Evolutionary conservation across 371 early-diverging fungal genomes (phyloP), one percentile per base, ranked within the genome.

Genomic region (Mucor velutinosus): DNA sequence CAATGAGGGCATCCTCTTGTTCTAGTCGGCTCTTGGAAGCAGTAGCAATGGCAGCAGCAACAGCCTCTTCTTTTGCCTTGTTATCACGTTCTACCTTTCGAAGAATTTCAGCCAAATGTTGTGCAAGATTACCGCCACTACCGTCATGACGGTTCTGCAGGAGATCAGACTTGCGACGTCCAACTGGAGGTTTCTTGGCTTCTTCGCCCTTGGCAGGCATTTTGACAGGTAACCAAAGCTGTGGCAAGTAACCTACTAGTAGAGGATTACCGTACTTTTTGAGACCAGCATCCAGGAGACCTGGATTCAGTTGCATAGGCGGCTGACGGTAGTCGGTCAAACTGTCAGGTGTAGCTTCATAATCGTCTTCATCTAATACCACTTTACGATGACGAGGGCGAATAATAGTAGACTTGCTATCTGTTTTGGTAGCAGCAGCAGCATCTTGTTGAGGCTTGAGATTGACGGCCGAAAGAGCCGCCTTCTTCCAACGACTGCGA

Each of bases 201-300:
- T 62, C 47, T 49, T 74, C 71, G 5, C 71, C 79, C 21, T 58
- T 25, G 12, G 21, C 32, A 7, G 60, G 66, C 21, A 53, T 32
- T 58, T 80, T 83, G 3, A 78, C 69, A 25, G 94, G 94, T 35
- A 93, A 72, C 94, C 94, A 93, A 11, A 93, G 72, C 37, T 89
- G 86, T 2, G 94, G 94, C 56, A 93, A 69, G 12, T 84, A 83
- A 17, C 91, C 93, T 0, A 88, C 78, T 11, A 92, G 61, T 0
- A 85, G 86, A 5, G 94, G 94, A 60, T 92, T 84, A 39, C 78
- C 85, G 41, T 90, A 93, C 8, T 77, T 81, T 59, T 84, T 82
- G 59, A 91, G 82, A 1, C 91, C 89, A 32, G 89, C 85, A 67
- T 93, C 91, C 58, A 93, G 76, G 0, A 93, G 75, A 19, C 94